Base-by-base conservation (phyloP, 2,329 filamentous ascomycete species). In the Lasiodiplodia sp. region DNA sequence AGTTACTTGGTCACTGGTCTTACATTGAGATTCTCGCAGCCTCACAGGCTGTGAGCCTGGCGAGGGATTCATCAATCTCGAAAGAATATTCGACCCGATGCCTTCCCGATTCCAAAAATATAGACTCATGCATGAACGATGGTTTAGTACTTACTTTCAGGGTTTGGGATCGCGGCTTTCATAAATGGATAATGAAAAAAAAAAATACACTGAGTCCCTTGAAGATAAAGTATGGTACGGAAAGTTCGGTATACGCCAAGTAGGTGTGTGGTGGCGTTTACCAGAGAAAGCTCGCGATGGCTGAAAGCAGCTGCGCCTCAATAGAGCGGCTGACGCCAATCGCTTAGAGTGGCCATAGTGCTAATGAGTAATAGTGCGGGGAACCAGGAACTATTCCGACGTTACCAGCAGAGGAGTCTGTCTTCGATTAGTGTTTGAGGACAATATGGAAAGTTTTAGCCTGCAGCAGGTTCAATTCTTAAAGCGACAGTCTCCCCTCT, bases 401-500 rank as follows among this genome's bases (percentile, higher is more conserved):
- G 44, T 34, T 16, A 34, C 8, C 10, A 23, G 58, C 25, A 16
- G 47, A 44, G 10, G 28, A 25, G 21, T 11, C 7, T 21, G 38
- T 60, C 25, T 14, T 16, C 8, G 18, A 31, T 11, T 14, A 37
- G n/a, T 10, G 31, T 38, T 28, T 60, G 37, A 49, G 25, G 38
- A 34, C 31, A 62, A 21, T 31, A 62, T 28, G 12, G 16, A 8
- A 12, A 11, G 21, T 31, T 14, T 34, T 8, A 31, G 11, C 28
- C n/a, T 25, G 16, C 14, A 12, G 12, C 16, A 4, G 6, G 11
- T 25, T 49, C 6, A 44, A 12, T 64, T 52, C 31, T 64, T 64
- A 64, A 64, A 7, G 31, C n/a, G 38, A 28, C 60, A 52, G 60
- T 18, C 21, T 62, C 37, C 44, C 44, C 28, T 16, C 18, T 21